Conservation (phyloP, 257 asterid genomes). For the Primulina tabacum region DNA sequence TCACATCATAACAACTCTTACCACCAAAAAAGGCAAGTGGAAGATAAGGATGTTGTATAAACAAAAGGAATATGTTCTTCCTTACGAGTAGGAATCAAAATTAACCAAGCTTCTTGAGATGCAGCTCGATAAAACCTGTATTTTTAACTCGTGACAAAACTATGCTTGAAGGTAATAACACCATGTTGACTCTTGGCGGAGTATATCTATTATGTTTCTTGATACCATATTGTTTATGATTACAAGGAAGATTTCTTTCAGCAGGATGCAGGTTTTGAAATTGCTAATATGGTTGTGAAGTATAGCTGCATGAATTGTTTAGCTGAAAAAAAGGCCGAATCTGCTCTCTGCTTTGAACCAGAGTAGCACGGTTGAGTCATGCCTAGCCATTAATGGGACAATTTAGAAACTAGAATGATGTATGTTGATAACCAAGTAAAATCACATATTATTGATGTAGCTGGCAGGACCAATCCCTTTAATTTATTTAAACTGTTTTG, state of each 20-base stretch:
- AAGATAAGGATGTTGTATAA: not conserved
- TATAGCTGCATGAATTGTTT: not conserved
- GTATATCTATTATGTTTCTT: no score
- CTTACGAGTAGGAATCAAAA: not conserved
- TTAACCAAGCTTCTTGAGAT: not conserved
- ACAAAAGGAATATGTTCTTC: not conserved
- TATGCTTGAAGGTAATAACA: not conserved
- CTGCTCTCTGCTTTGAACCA: no score
- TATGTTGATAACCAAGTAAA: not conserved
- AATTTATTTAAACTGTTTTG: not conserved
- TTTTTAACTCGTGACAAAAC: not conserved
- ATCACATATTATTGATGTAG: not conserved
- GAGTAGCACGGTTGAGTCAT: no score
- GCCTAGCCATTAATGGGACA: not conserved
- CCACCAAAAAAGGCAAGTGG: not conserved
- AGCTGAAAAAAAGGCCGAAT: no score
- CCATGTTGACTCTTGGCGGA: no score
- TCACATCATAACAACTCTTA: no score
- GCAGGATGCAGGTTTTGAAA: no score
- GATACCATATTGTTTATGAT: no score
- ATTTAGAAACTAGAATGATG: not conserved
- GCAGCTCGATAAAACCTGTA: not conserved
- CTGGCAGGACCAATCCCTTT: not conserved
- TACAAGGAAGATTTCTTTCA: no score
- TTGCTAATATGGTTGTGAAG: not conserved